Percentiles rank a stretch among this genome's conserved stretches.
Conservation (phyloP, 768 basidiomycete species). For the Boletus insuetus region DNA sequence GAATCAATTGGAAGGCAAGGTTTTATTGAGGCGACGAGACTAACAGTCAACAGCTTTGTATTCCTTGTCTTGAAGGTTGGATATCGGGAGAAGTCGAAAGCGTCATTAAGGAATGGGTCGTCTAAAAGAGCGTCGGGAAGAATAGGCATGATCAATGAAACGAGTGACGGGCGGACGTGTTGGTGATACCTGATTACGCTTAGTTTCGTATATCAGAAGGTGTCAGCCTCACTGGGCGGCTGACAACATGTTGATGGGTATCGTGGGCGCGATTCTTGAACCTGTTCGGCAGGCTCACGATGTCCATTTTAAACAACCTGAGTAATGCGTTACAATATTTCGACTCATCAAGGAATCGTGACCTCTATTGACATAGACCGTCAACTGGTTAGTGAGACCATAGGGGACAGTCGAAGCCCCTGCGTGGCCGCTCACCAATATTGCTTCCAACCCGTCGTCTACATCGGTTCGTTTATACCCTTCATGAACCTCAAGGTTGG, state of each 20-base stretch:
- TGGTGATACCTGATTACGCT: neutral
- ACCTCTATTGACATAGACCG: too few species aligned
- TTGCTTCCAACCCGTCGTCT: conserved; percentile 24
- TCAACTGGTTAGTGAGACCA: too few species aligned
- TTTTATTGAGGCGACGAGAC: neutral
- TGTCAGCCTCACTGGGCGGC: conserved; percentile 19
- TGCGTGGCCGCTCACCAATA: conserved; percentile 55
- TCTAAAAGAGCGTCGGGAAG: conserved; percentile 21
- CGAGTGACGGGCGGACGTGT: neutral
- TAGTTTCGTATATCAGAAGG: neutral
- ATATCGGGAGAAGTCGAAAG: conserved; percentile 18
- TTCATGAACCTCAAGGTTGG: too few species aligned
- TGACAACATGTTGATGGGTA: conserved; percentile 2
- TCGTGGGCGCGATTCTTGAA: too few species aligned
- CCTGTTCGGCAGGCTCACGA: too few species aligned
- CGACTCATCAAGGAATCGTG: too few species aligned
- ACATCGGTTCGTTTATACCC: conserved; percentile 17
- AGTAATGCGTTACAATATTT: too few species aligned
- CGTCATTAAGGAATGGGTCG: conserved; percentile 18
- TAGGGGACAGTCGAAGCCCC: conserved; percentile 32
- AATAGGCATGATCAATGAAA: neutral
- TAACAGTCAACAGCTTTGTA: neutral
- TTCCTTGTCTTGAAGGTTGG: conserved; percentile 3
- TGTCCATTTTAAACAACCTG: too few species aligned
- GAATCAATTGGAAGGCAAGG: neutral